Base-by-base conservation (phyloP, 2,329 filamentous ascomycete species). In the Botrytis fragariae region DNA sequence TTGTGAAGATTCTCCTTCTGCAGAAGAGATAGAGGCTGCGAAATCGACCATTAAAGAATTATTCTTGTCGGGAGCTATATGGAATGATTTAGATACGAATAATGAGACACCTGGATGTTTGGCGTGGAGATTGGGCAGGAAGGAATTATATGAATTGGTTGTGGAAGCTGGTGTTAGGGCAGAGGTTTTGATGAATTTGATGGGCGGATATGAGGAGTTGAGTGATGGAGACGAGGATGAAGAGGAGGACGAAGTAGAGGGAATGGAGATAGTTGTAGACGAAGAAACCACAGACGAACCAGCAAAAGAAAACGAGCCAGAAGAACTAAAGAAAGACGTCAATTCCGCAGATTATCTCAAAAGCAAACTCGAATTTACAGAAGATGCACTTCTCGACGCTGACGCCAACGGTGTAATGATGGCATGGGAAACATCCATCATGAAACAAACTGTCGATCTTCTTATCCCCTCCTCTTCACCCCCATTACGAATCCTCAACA, bases 41-140 rank as follows among this genome's bases (percentile, higher is more conserved):
- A 87, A 87, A 72, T 88, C 90, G 70, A 91, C 91, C 0, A 85
- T 98, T 7, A 88, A 89, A 77, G 88, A 96, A 79, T 86, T 98
- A 12, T 90, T 98, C 74, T 88, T 95, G 79, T 92, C 92, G 77
- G 96, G 96, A 45, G 96, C 94, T 18, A 98, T 98, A 78, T 99
- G 96, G 96, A 99, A 99, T 84, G 95, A 98, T 81, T 85, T 98
- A 72, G 94, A 98, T 82, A 84, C 86, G 77, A 91, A 93, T 78
- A 88, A 94, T 78, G 95, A 98, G 85, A 98, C 96, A 4, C 94
- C 96, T 0, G 96, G 94, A 12, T 98, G 95, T 81, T 85, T 98
- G 61, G 96, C 96, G 14, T 86, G 87, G 73, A 84, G 89, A 39
- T 81, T 98, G 37, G 91, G 92, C 0, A 85, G 93, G 78, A 86